Conservation (phyloP, 306 rosid genomes). For the Hippophae tibetana region DNA sequence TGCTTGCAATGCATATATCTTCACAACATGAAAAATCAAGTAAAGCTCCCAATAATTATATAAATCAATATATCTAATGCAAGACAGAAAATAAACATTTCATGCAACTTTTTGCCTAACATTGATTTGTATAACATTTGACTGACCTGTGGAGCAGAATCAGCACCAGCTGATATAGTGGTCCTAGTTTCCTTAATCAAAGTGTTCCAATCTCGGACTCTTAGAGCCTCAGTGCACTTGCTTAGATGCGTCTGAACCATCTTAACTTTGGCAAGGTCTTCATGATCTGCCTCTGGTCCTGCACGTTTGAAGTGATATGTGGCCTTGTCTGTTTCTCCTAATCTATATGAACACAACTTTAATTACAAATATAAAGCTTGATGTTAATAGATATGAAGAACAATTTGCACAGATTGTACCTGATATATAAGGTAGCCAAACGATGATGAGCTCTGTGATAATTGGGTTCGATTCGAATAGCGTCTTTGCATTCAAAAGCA, state of each 20-base stretch:
- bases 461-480: constrained; percentile 69
- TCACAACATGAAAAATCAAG: constrained; percentile 3
- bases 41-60: background rate
- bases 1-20: constrained; percentile 79
- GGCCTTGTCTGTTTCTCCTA: constrained; percentile 77
- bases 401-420: constrained; percentile 30
- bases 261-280: constrained; percentile 60
- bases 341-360: constrained; percentile 21
- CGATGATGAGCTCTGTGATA: constrained; percentile 87
- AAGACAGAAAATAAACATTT: background rate
- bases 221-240: constrained; percentile 69
- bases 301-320: constrained; percentile 63
- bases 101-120: no score
- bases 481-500: constrained; percentile 82
- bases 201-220: constrained; percentile 75
- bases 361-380: no score
- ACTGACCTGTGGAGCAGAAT: constrained; percentile 69
- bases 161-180: constrained; percentile 51
- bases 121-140: no score
- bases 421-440: constrained; percentile 59
- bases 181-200: constrained; percentile 34
- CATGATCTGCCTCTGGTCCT: constrained; percentile 75
- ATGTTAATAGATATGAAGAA: no score
- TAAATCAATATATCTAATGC: background rate
- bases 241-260: constrained; percentile 44